phyloP scores from a whole-genome alignment of 768 basidiomycete genomes.

The Naganishia friedmannii region DNA sequence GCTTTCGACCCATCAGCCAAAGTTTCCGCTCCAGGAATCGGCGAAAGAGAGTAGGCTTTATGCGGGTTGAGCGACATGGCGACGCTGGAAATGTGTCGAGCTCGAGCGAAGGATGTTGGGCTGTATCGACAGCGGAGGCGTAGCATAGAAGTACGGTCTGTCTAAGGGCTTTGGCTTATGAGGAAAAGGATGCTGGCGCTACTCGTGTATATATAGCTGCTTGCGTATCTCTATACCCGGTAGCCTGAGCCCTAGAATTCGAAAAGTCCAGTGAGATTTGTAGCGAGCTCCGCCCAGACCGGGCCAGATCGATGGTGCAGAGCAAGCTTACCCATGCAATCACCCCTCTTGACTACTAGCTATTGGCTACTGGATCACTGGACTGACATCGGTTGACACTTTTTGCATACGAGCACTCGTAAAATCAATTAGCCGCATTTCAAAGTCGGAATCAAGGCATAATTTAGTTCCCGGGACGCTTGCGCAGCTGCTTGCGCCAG shows the following conservation, averaged over 20 bases:
- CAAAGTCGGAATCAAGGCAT: neutral
- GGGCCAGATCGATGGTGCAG: too few species aligned
- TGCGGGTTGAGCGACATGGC: conserved; percentile 12
- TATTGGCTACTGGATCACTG: too few species aligned
- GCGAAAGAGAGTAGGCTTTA: conserved; percentile 13
- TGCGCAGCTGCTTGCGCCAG: too few species aligned
- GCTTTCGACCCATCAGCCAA: conserved; percentile 17
- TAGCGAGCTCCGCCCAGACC: too few species aligned
- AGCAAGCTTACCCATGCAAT: too few species aligned
- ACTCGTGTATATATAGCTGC: neutral
- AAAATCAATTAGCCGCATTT: neutral
- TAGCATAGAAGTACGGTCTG: neutral
- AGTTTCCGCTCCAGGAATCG: conserved; percentile 28
- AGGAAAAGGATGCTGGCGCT: neutral
- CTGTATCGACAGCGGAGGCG: neutral
- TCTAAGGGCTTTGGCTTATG: too few species aligned
- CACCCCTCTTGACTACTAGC: too few species aligned
- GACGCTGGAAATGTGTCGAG: too few species aligned
- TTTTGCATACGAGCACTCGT: too few species aligned
- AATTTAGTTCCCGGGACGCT: neutral
- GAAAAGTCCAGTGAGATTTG: too few species aligned
- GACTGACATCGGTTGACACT: too few species aligned
- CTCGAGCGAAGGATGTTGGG: neutral
- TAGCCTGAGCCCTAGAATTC: neutral
- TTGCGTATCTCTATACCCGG: neutral